These are phyloP conservation scores for Fusarium sp. DNA, from an alignment of 2,329 filamentous ascomycete genomes.

Conservation along the genomic window DNA sequence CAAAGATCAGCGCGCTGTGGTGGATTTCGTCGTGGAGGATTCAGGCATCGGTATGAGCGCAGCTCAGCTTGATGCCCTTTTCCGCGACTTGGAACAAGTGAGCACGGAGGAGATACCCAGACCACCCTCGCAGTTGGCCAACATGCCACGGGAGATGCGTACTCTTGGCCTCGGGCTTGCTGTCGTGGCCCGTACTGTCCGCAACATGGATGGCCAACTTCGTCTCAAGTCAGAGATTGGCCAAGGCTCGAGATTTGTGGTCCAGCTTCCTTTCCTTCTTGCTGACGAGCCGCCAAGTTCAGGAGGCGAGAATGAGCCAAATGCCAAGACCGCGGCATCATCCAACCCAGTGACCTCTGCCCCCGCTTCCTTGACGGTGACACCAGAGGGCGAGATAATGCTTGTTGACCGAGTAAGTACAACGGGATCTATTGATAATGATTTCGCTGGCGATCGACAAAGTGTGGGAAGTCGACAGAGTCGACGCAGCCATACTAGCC, in stretches of 20 bases:
- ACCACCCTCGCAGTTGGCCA: slow-evolving; percentile 36
- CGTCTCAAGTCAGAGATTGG: slow-evolving; percentile 86
- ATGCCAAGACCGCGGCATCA: slow-evolving; percentile 10
- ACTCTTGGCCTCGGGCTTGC: slow-evolving; percentile 86
- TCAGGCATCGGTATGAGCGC: slow-evolving; percentile 79
- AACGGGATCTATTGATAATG: slow-evolving; percentile 23
- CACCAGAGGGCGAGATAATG: slow-evolving; percentile 66
- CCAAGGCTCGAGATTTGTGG: slow-evolving; percentile 84
- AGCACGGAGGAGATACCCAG: slow-evolving; percentile 56
- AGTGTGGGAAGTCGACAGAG: slow-evolving; percentile 49
- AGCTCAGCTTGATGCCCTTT: slow-evolving; percentile 67
- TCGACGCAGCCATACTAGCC: slow-evolving; percentile 54
- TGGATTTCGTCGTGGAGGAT: slow-evolving; percentile 83
- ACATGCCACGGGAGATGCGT: slow-evolving; percentile 48
- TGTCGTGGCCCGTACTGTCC: slow-evolving; percentile 84
- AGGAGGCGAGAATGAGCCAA: slow-evolving; percentile 12
- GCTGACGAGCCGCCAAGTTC: slow-evolving; percentile 53
- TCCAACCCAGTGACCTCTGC: slow-evolving; percentile 33
- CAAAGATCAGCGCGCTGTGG: slow-evolving; percentile 65
- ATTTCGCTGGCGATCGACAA: slow-evolving; percentile 11
- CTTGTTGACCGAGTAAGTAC: slow-evolving; percentile 64
- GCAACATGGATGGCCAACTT: slow-evolving; percentile 92
- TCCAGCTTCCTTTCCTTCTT: slow-evolving; percentile 81
- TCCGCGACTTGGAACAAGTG: slow-evolving; percentile 70
- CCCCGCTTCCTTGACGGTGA: slow-evolving; percentile 41